A percentile compares a stretch with the other conserved stretches of the same genome.
These are phyloP conservation scores for Biscogniauxia sp. DNA, from an alignment of 2,329 filamentous ascomycete species.

Conservation along the genomic window DNA sequence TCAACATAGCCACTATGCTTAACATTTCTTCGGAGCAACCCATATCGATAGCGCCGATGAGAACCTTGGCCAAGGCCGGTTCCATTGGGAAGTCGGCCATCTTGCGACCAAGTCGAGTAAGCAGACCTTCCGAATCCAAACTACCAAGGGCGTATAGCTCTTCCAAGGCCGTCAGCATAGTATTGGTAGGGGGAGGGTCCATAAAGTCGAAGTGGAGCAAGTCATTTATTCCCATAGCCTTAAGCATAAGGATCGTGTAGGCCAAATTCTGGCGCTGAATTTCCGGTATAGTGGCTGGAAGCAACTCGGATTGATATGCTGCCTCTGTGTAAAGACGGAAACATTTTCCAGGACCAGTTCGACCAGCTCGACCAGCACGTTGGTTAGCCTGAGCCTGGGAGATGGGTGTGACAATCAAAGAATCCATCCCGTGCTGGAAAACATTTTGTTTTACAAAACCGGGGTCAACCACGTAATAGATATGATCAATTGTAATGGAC, in stretches of 20 bases:
- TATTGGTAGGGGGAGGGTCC: conserved; percentile 96
- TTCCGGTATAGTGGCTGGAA: conserved; percentile 92
- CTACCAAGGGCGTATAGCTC: conserved; percentile 91
- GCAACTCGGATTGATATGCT: conserved; percentile 94
- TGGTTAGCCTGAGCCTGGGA: conserved; percentile 97
- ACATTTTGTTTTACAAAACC: conserved; percentile 98
- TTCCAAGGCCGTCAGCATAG: conserved; percentile 93
- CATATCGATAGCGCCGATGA: conserved; percentile 84
- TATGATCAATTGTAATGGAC: conserved; percentile 95
- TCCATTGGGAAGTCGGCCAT: conserved; percentile 99
- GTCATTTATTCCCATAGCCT: conserved; percentile 99
- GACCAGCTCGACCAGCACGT: conserved; percentile 84
- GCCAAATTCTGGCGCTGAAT: conserved; percentile 94
- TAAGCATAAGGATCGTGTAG: conserved; percentile 93
- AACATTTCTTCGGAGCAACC: conserved; percentile 92
- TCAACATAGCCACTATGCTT: conserved; percentile 92
- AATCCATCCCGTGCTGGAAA: conserved; percentile 97
- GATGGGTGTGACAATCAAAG: conserved; percentile 90
- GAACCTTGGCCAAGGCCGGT: conserved; percentile 82
- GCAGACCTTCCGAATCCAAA: conserved; percentile 88
- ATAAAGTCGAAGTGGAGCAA: conserved; percentile 97
- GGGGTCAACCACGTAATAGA: conserved; percentile 95
- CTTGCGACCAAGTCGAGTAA: conserved; percentile 88
- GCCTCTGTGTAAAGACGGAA: conserved; percentile 95
- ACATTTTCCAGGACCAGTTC: conserved; percentile 94